A percentile compares a stretch with the other conserved stretches of the same genome.
Evolutionary conservation across 257 asterid genomes (phyloP).

Genomic region (Plantago ovata): DNA sequence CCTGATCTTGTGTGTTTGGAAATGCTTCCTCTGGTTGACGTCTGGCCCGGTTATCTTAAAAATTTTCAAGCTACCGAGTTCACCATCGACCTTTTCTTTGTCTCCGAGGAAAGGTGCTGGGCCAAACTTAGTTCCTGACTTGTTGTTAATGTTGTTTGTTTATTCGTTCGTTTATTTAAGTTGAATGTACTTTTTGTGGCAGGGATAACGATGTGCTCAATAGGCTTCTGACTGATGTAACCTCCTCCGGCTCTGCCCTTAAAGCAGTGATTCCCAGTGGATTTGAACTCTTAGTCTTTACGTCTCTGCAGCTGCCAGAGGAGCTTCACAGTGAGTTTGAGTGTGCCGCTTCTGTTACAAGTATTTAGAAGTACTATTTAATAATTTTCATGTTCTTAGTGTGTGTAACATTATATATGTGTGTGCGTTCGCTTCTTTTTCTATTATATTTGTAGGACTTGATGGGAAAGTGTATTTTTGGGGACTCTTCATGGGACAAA

Average conservation of each 20-base stretch:
- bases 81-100: constrained; percentile 34
- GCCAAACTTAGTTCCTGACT: constrained; percentile 2
- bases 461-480: constrained; percentile 51
- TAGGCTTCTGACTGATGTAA: constrained; percentile 35
- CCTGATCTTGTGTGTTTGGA: constrained; percentile 34
- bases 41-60: constrained; percentile 37
- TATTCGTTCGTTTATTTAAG: constrained; percentile 6
- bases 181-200: constrained; percentile 11
- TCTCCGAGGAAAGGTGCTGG: constrained; percentile 39
- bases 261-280: constrained; percentile 30
- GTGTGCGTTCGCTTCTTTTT: no score
- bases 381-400: background rate
- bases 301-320: constrained; percentile 46
- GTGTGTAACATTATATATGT: background rate
- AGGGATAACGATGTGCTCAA: constrained; percentile 46
- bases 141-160: background rate
- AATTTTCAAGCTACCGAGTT: constrained; percentile 38
- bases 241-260: constrained; percentile 34
- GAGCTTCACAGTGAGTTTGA: constrained; percentile 42
- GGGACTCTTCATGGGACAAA: constrained; percentile 50
- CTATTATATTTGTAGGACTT: constrained; percentile 37
- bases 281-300: constrained; percentile 48
- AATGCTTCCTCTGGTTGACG: constrained; percentile 30
- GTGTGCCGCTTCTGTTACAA: background rate
- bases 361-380: no score